phyloP scores from a whole-genome alignment of 495 filamentous ascomycete species.

The Annulohypoxylon maeteangense region DNA sequence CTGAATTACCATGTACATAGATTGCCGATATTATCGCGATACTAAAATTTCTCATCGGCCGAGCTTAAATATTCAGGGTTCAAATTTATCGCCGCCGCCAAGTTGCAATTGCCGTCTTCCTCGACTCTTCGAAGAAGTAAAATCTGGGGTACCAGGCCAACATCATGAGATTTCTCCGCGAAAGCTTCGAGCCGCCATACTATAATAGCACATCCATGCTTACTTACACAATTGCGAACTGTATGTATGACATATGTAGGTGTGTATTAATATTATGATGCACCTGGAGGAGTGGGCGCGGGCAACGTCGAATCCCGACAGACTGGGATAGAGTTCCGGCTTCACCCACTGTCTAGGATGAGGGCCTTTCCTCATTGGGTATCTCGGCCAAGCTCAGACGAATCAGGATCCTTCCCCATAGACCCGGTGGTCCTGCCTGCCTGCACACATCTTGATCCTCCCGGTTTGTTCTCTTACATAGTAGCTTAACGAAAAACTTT shows the following conservation, averaged over 20 bases:
- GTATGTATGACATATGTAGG: no score
- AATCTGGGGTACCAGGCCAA: slow-evolving; percentile 36
- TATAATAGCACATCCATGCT: neutral
- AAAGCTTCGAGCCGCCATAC: slow-evolving; percentile 30
- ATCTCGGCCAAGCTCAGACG: slow-evolving; percentile 17
- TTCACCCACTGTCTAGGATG: slow-evolving; percentile 33
- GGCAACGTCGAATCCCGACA: slow-evolving; percentile 32
- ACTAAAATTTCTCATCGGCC: slow-evolving; percentile 5
- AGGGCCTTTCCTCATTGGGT: slow-evolving; percentile 31
- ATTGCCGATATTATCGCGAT: slow-evolving; percentile 21
- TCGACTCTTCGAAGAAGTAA: neutral
- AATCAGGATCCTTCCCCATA: slow-evolving; percentile 19
- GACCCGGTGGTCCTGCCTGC: slow-evolving; percentile 15
- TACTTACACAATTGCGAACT: slow-evolving; percentile 13
- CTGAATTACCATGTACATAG: slow-evolving; percentile 9
- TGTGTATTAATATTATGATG: slow-evolving; percentile 24
- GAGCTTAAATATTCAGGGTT: neutral
- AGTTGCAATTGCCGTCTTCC: slow-evolving; percentile 34
- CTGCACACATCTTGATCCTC: slow-evolving; percentile 36
- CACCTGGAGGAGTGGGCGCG: slow-evolving; percentile 7
- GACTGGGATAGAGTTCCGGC: slow-evolving; percentile 42
- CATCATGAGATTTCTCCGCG: slow-evolving; percentile 26
- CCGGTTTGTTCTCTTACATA: slow-evolving; percentile 38
- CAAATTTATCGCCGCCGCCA: slow-evolving; percentile 36
- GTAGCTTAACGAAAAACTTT: slow-evolving; percentile 23